Conservation (phyloP, 345 rosid species). For the Pistacia vera region DNA sequence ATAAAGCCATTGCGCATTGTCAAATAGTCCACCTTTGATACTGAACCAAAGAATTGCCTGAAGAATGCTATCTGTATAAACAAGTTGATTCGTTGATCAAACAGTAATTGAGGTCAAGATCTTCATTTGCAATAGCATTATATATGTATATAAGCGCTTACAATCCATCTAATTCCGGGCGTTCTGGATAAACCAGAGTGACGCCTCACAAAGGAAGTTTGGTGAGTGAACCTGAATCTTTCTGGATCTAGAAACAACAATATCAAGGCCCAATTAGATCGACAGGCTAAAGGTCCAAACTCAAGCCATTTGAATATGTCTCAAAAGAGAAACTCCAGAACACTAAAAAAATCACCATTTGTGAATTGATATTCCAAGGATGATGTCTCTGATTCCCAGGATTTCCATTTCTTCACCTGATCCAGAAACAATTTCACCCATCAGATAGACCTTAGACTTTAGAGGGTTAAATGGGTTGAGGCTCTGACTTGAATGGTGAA, state of each 20-base stretch:
- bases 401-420: slow-evolving; percentile 65
- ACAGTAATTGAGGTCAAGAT: background rate
- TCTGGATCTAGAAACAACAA: slow-evolving; percentile 37
- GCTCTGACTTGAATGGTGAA: background rate
- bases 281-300: no score
- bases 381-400: slow-evolving; percentile 55
- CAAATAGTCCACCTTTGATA: slow-evolving; percentile 56
- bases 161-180: slow-evolving; percentile 47
- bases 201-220: slow-evolving; percentile 56
- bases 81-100: background rate
- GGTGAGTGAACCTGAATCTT: slow-evolving; percentile 64
- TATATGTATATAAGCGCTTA: slow-evolving; percentile 22
- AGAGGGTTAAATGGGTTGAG: no score
- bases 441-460: background rate
- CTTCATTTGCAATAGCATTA: background rate
- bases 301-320: no score
- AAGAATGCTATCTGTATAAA: slow-evolving; percentile 52
- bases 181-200: slow-evolving; percentile 44
- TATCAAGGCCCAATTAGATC: background rate
- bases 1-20: slow-evolving; percentile 71
- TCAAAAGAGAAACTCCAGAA: background rate
- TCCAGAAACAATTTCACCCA: background rate
- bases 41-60: slow-evolving; percentile 59
- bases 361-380: slow-evolving; percentile 40
- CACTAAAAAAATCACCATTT: slow-evolving; percentile 34